Evolutionary conservation across 441 rosid genomes (phyloP).

Genomic region (Croton setiger): DNA sequence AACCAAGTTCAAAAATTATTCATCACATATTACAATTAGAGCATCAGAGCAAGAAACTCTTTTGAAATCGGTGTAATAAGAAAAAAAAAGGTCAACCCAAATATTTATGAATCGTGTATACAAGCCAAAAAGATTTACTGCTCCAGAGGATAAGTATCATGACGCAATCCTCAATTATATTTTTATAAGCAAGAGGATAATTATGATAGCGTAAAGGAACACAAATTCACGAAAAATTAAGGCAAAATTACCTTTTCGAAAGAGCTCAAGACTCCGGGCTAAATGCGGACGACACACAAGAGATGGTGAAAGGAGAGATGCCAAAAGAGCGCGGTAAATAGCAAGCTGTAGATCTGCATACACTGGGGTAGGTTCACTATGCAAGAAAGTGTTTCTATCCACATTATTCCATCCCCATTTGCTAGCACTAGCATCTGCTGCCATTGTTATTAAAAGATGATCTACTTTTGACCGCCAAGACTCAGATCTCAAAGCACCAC

Average conservation of each 20-base stretch:
- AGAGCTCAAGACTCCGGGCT: slow-evolving; percentile 69
- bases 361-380: slow-evolving; percentile 28
- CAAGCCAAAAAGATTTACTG: too few relatives aligned
- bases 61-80: not conserved
- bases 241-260: slow-evolving; percentile 50
- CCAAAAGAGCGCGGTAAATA: slow-evolving; percentile 65
- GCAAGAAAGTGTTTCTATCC: slow-evolving; percentile 34
- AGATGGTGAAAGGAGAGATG: slow-evolving; percentile 74
- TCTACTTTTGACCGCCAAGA: slow-evolving; percentile 69
- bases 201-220: not conserved
- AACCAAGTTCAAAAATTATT: not conserved
- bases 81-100: not conserved
- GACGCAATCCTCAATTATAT: not conserved
- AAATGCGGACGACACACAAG: slow-evolving; percentile 52
- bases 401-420: slow-evolving; percentile 49
- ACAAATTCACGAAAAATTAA: not conserved
- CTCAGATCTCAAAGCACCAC: slow-evolving; percentile 60
- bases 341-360: slow-evolving; percentile 66
- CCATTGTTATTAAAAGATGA: slow-evolving; percentile 50
- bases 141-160: too few relatives aligned
- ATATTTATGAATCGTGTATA: too few relatives aligned
- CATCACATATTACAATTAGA: not conserved
- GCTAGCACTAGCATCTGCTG: slow-evolving; percentile 50
- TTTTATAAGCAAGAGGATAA: too few relatives aligned
- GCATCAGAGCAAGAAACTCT: not conserved